Conservation (phyloP, 495 filamentous ascomycete genomes). For the Penicillium pancosmium region DNA sequence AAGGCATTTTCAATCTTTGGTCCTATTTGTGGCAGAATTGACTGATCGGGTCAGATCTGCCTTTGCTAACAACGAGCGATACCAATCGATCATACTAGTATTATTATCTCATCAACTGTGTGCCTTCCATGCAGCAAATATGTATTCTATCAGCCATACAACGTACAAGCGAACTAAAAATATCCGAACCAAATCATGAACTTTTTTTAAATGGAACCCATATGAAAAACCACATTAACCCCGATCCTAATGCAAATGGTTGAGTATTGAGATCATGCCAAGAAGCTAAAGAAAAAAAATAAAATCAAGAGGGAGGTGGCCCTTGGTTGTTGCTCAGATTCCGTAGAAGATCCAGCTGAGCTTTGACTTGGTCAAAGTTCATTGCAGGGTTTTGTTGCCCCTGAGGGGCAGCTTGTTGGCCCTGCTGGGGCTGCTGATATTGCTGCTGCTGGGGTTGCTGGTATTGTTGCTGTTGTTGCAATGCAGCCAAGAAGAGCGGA, state of each 20-base stretch:
- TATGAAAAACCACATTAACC: constrained; percentile 15
- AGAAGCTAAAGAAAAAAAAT: constrained; percentile 15
- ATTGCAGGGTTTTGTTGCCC: constrained; percentile 10
- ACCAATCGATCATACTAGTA: constrained; percentile 7
- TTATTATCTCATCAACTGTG: constrained; percentile 1
- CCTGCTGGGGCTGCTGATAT: constrained; percentile 28
- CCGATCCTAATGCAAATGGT: constrained; percentile 36
- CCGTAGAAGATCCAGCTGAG: constrained; percentile 49
- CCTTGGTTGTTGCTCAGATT: constrained; percentile 45
- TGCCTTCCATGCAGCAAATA: constrained; percentile 15
- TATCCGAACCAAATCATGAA: constrained; percentile 10
- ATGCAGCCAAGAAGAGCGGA: constrained; percentile 61
- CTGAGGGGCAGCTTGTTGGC: too few relatives aligned
- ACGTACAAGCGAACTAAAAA: not conserved
- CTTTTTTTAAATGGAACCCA: constrained; percentile 20
- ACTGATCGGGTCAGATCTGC: not conserved
- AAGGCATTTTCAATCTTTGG: constrained; percentile 1
- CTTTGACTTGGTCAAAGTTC: constrained; percentile 50
- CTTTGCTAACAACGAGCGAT: constrained; percentile 2
- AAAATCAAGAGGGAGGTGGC: constrained; percentile 37
- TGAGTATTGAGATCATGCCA: constrained; percentile 19
- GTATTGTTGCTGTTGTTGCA: constrained; percentile 47
- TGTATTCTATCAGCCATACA: constrained; percentile 22
- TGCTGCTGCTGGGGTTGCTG: constrained; percentile 42
- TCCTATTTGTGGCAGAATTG: not conserved